A percentile compares a stretch with the other conserved stretches of the same genome.
Conservation (phyloP, 2,329 filamentous ascomycete genomes). For the Exophiala spinifera region DNA sequence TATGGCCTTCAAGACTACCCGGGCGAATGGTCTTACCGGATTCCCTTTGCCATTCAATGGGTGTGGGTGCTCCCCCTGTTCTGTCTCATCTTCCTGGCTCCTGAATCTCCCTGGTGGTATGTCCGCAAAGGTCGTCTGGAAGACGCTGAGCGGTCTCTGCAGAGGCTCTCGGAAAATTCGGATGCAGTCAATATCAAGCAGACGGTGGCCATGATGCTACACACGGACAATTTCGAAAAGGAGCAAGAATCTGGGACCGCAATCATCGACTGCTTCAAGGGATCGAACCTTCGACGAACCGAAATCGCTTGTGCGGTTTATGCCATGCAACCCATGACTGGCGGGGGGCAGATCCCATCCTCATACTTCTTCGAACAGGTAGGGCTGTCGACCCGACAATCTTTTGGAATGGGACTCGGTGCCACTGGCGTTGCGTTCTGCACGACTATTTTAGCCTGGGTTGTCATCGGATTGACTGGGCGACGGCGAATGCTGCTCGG, state of each 20-base stretch:
- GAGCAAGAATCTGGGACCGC: conserved; percentile 56
- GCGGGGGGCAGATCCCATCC: conserved; percentile 52
- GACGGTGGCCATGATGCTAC: conserved; percentile 79
- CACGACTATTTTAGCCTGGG: no score
- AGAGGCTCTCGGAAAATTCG: conserved; percentile 47
- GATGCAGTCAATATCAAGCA: conserved; percentile 51
- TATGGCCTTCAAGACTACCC: conserved; percentile 44
- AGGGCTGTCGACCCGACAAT: conserved; percentile 43
- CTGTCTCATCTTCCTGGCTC: conserved; percentile 46
- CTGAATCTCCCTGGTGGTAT: conserved; percentile 53
- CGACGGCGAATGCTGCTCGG: conserved; percentile 72
- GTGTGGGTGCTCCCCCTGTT: conserved; percentile 52
- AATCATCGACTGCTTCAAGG: conserved; percentile 72
- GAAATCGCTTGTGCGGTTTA: conserved; percentile 56
- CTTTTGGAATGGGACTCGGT: conserved; percentile 64
- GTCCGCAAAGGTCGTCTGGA: conserved; percentile 45
- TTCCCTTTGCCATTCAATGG: conserved; percentile 51
- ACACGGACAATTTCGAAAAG: conserved; percentile 70
- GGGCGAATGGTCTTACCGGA: conserved; percentile 51
- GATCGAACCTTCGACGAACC: conserved; percentile 74
- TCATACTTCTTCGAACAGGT: conserved; percentile 53
- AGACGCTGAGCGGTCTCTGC: conserved; percentile 39
- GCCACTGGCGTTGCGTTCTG: no score
- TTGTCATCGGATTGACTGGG: conserved; percentile 48
- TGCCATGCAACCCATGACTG: no score